phyloP scores from a whole-genome alignment of 805 yeast species.

The Saccharomycopsis microspora region DNA sequence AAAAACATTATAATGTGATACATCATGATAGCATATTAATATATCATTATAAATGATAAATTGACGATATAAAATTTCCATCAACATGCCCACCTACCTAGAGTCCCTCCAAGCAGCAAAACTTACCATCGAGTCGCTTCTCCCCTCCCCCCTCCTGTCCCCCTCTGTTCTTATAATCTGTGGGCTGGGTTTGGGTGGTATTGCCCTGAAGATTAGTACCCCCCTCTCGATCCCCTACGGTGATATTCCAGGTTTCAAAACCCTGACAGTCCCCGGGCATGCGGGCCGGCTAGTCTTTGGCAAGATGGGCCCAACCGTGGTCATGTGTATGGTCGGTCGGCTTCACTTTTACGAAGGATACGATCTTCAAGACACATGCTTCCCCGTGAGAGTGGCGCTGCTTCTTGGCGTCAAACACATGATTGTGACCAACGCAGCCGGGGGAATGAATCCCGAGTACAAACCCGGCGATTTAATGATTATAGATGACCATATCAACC shows the following conservation, averaged over 20 bases:
- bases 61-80: too few relatives aligned
- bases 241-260: conserved; percentile 69
- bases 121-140: too few relatives aligned
- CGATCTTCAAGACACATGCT: conserved; percentile 67
- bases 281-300: conserved; percentile 79
- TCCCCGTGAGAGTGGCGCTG: conserved; percentile 72
- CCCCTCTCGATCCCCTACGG: conserved; percentile 37
- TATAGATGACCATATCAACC: conserved; percentile 75
- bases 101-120: too few relatives aligned
- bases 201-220: conserved; percentile 36
- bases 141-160: too few relatives aligned
- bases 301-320: conserved; percentile 50
- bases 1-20: too few relatives aligned
- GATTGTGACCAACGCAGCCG: conserved; percentile 93
- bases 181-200: conserved; percentile 91
- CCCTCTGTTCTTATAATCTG: conserved; percentile 59
- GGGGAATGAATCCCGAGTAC: conserved; percentile 61
- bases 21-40: too few relatives aligned
- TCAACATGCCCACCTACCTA: too few relatives aligned
- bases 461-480: conserved; percentile 88
- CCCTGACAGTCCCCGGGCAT: conserved; percentile 86
- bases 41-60: too few relatives aligned
- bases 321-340: conserved; percentile 89
- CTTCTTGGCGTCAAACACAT: conserved; percentile 48
- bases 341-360: conserved; percentile 91